These are phyloP conservation scores for Neofusicoccum kwambonambiense DNA, from an alignment of 2,329 filamentous ascomycete genomes.

Conservation along the genomic window DNA sequence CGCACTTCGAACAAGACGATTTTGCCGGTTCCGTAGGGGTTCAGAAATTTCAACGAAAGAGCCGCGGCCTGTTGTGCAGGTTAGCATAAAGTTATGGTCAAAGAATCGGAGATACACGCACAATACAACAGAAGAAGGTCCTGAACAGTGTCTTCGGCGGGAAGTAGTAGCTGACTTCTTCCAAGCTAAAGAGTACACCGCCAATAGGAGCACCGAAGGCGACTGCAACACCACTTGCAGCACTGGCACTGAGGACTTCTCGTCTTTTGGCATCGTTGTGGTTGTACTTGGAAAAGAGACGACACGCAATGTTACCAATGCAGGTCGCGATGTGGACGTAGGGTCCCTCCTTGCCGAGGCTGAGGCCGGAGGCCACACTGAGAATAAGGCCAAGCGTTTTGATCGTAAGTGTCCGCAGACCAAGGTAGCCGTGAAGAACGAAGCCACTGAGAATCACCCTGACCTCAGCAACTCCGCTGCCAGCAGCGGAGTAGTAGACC, in stretches of 20 bases:
- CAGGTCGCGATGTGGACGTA: constrained; percentile 98
- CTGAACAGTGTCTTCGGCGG: constrained; percentile 95
- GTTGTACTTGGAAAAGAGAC: constrained; percentile 92
- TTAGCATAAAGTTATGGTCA: constrained; percentile 19
- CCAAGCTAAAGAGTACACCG: constrained; percentile 87
- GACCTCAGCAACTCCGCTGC: constrained; percentile 94
- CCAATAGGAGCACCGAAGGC: constrained; percentile 90
- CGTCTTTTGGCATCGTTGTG: constrained; percentile 90
- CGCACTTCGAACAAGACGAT: constrained; percentile 96
- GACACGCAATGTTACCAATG: constrained; percentile 91
- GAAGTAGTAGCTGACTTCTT: constrained; percentile 97
- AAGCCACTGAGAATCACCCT: constrained; percentile 98
- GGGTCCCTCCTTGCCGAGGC: constrained; percentile 90
- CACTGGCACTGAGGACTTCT: constrained; percentile 89
- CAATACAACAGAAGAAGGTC: constrained; percentile 97
- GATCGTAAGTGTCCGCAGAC: constrained; percentile 78
- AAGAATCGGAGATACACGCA: constrained; percentile 36
- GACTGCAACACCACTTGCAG: constrained; percentile 87
- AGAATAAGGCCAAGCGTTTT: constrained; percentile 82
- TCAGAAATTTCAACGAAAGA: constrained; percentile 87
- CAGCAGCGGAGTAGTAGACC: constrained; percentile 93
- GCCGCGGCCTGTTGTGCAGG: constrained; percentile 58
- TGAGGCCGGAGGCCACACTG: constrained; percentile 88
- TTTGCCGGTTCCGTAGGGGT: constrained; percentile 94
- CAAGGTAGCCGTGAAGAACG: constrained; percentile 92